Percentiles rank a stretch among this genome's conserved stretches.
Conservation (phyloP, 345 rosid species). For the Linum lewisii region DNA sequence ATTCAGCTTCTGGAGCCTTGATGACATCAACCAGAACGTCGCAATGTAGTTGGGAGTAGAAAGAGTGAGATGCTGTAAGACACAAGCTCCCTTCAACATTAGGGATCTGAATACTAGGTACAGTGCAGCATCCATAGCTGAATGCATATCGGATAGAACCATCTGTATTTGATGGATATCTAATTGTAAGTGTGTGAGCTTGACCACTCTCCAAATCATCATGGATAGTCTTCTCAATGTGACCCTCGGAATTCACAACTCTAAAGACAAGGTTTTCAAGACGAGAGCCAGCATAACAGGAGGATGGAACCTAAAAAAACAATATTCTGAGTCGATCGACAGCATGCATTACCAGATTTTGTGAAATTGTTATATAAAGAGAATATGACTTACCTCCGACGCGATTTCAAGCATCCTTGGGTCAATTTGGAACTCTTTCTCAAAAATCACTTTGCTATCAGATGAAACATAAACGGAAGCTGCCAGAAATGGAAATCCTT, state of each 20-base stretch:
- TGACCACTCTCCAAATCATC: constrained; percentile 30
- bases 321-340: background rate
- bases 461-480: constrained; percentile 33
- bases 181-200: constrained; percentile 35
- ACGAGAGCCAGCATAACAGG: constrained; percentile 33
- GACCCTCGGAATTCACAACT: constrained; percentile 37
- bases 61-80: constrained; percentile 38
- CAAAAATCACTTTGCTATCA: constrained; percentile 23
- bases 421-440: constrained; percentile 28
- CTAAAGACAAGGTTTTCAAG: constrained; percentile 34
- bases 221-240: constrained; percentile 34
- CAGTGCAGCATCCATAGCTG: constrained; percentile 34
- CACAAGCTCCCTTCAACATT: constrained; percentile 28
- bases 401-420: constrained; percentile 36
- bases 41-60: constrained; percentile 27
- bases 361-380: background rate
- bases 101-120: constrained; percentile 38
- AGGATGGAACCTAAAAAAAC: constrained; percentile 32
- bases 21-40: constrained; percentile 25
- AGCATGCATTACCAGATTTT: background rate
- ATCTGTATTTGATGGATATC: constrained; percentile 15
- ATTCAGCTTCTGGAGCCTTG: constrained; percentile 9
- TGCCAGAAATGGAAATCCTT: constrained; percentile 17
- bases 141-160: constrained; percentile 30
- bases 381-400: constrained; percentile 27